Evolutionary conservation across 2,329 filamentous ascomycete genomes (phyloP).

Genomic region (Colletotrichum lupini): DNA sequence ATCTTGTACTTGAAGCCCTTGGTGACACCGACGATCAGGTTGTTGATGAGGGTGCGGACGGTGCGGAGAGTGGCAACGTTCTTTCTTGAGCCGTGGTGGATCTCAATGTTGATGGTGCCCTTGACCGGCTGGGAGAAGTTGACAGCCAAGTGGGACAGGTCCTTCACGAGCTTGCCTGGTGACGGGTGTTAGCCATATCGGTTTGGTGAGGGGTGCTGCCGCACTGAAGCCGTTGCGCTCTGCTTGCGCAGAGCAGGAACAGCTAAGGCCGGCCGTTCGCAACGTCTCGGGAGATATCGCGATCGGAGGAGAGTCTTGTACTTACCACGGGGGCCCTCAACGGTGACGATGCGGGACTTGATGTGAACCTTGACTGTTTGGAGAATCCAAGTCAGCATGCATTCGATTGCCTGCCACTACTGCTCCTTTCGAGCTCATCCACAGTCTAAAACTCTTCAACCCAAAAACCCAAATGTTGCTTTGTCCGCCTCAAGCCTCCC

Average conservation of each 20-base stretch:
- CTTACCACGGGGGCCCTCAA: constrained; percentile 94
- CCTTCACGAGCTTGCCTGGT: constrained; percentile 93
- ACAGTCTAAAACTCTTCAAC: constrained; percentile 39
- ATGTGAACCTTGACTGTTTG: constrained; percentile 93
- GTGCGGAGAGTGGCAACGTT: constrained; percentile 97
- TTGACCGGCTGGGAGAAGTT: constrained; percentile 91
- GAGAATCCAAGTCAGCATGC: constrained; percentile 49
- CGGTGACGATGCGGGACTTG: constrained; percentile 95
- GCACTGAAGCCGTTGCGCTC: constrained; percentile 20
- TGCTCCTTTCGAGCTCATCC: constrained; percentile 40
- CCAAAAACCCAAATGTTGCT: constrained; percentile 25
- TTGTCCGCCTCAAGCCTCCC: constrained; percentile 14
- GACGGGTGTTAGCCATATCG: constrained; percentile 21
- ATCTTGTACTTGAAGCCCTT: constrained; percentile 99
- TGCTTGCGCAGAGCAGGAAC: not conserved
- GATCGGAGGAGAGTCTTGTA: constrained; percentile 33
- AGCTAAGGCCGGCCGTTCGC: not conserved
- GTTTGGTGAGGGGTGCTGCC: constrained; percentile 29
- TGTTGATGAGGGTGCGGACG: constrained; percentile 98
- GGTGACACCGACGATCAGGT: constrained; percentile 98
- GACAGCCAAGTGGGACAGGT: constrained; percentile 95
- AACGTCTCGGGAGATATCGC: not conserved
- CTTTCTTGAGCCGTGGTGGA: constrained; percentile 99
- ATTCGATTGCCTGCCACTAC: constrained; percentile 39
- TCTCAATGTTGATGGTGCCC: constrained; percentile 92